These are phyloP conservation scores for Ensete ventricosum DNA, from an alignment of 176 grass and related monocot species.

Conservation along the genomic window DNA sequence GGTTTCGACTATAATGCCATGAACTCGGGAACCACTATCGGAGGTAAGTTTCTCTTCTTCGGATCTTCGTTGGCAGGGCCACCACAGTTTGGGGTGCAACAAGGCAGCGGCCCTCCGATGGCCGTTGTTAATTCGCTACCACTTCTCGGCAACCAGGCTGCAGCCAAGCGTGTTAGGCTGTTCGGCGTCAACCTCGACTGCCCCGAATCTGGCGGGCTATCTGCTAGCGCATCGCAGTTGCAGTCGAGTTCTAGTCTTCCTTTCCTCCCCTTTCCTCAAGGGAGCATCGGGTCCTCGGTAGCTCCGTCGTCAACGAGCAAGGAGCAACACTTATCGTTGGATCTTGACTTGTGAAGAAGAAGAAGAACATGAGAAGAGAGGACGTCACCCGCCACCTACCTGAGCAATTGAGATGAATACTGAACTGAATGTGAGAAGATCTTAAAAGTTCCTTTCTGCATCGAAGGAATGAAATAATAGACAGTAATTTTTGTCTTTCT, in stretches of 20 bases:
- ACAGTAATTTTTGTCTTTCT: too few species aligned
- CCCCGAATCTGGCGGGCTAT: conserved; percentile 33
- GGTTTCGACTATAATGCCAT: conserved; percentile 33
- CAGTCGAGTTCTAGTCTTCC: conserved; percentile 22
- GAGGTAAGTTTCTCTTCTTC: conserved; percentile 37
- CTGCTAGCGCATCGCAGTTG: conserved; percentile 32
- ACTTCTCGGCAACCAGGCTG: conserved; percentile 30
- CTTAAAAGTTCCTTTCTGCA: too few species aligned
- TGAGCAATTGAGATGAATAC: neutral
- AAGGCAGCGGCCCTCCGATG: conserved; percentile 23
- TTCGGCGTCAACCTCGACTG: conserved; percentile 93
- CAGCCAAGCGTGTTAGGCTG: conserved; percentile 68
- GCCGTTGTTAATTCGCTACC: conserved; percentile 50
- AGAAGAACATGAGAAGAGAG: neutral
- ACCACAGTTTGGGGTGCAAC: conserved; percentile 37
- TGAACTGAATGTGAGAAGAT: too few species aligned
- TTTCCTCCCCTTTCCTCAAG: conserved; percentile 37
- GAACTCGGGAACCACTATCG: conserved; percentile 15
- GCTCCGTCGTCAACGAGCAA: conserved; percentile 58
- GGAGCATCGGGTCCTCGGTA: neutral
- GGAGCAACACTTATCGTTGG: conserved; percentile 60
- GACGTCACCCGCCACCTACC: neutral
- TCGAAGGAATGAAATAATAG: too few species aligned
- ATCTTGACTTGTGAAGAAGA: conserved; percentile 83
- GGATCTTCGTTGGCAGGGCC: conserved; percentile 28